These are phyloP conservation scores for Geotrichum bryndzae DNA, from an alignment of 1,139 yeast genomes.

Conservation along the genomic window DNA sequence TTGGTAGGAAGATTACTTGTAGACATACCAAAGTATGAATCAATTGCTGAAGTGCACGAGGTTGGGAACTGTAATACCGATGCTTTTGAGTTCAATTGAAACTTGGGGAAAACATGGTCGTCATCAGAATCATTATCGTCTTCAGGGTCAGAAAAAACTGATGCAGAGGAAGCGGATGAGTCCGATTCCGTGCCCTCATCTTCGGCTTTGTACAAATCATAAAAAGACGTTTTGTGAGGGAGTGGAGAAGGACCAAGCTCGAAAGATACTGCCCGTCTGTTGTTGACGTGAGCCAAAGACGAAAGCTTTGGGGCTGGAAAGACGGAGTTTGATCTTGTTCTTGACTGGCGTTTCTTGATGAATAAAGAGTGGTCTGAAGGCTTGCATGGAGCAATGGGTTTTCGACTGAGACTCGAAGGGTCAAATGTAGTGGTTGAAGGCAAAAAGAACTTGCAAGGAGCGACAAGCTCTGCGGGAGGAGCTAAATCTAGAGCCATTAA, in stretches of 20 bases:
- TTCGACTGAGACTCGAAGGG: constrained; percentile 1
- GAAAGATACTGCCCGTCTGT: constrained; percentile 4
- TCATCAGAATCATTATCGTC: constrained; percentile 8
- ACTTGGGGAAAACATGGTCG: neutral
- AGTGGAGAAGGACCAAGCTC: constrained; percentile 17
- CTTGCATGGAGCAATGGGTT: constrained; percentile 12
- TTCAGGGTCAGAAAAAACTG: constrained; percentile 4
- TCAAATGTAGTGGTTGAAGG: constrained; percentile 1
- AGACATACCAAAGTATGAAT: constrained; percentile 16
- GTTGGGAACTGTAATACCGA: neutral
- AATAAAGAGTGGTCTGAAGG: constrained; percentile 16
- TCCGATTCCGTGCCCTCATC: constrained; percentile 7
- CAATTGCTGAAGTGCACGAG: constrained; percentile 13
- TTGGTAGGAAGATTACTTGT: constrained; percentile 13
- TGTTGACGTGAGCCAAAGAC: neutral
- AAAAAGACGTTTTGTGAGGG: constrained; percentile 20
- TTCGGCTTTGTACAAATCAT: constrained; percentile 1
- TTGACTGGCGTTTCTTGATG: constrained; percentile 13
- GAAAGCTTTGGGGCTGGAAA: neutral
- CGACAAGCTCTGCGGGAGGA: neutral
- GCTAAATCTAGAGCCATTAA: constrained; percentile 7
- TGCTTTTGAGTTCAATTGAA: neutral
- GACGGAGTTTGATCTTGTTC: constrained; percentile 7
- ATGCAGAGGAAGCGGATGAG: neutral
- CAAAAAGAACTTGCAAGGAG: neutral